phyloP scores from a whole-genome alignment of 352 stramenopile species.

The Paralagenidium karlingii region DNA sequence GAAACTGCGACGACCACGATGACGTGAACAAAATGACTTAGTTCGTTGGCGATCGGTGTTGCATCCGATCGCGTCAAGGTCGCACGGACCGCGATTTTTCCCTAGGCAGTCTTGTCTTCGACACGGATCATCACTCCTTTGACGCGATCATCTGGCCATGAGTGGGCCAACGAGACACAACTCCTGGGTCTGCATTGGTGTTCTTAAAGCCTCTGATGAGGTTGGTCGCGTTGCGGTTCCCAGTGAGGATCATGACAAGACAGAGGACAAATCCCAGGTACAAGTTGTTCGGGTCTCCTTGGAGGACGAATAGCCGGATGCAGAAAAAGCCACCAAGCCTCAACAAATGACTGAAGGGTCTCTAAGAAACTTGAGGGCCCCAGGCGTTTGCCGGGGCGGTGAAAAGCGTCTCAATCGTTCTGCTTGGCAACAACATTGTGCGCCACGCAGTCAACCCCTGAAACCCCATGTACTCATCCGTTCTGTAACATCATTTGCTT shows the following conservation, averaged over 20 bases:
- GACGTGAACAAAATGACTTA: conserved; percentile 57
- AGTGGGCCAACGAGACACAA: conserved; percentile 72
- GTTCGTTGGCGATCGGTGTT: conserved; percentile 44
- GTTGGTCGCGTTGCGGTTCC: conserved; percentile 66
- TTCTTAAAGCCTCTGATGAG: conserved; percentile 80
- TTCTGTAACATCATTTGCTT: too few relatives aligned
- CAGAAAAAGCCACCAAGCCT: conserved; percentile 50
- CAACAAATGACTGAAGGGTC: conserved; percentile 56
- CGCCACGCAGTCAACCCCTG: too few relatives aligned
- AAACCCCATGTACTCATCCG: conserved; percentile 33
- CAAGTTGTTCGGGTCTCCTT: conserved; percentile 62
- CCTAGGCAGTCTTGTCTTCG: conserved; percentile 74
- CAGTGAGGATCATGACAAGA: conserved; percentile 56
- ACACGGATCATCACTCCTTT: conserved; percentile 56
- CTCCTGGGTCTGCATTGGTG: conserved; percentile 74
- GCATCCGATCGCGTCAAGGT: conserved; percentile 30
- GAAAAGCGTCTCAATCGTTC: conserved; percentile 54
- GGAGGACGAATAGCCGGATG: conserved; percentile 43
- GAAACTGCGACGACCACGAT: conserved; percentile 38
- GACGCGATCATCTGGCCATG: conserved; percentile 43
- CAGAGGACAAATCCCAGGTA: conserved; percentile 69
- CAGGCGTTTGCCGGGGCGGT: conserved; percentile 51
- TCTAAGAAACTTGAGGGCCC: conserved; percentile 62
- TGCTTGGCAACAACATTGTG: too few relatives aligned
- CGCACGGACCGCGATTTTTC: conserved; percentile 54